Evolutionary conservation across 2,329 filamentous ascomycete genomes (phyloP), one percentile per base, ranked within the genome.

Genomic region (Neofusicoccum umdonicola): DNA sequence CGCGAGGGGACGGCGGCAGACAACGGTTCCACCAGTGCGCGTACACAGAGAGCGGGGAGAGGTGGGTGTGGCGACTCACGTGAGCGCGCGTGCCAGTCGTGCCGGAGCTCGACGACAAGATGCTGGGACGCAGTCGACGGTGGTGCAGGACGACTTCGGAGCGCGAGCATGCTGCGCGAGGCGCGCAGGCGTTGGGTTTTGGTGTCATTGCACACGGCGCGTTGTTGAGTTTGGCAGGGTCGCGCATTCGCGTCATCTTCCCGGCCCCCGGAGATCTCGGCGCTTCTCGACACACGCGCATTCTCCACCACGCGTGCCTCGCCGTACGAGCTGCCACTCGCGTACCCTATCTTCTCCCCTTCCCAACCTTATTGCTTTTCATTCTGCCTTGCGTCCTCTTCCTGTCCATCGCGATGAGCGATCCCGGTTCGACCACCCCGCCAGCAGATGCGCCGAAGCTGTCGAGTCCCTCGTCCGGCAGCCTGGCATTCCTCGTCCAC

Each of bases 401-500:
- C 27, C 27, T 31, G 60, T 60, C 34, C 37, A n/a, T 34, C 41
- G 64, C 64, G 15, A 67, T 67, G 66, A 65, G 47, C 54, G 64
- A 67, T 52, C 39, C 66, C 15, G 37, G 41, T 27, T 69, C 73
- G 35, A 72, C 73, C 48, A 58, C 54, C 66, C 70, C 39, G 57
- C 68, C 65, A 66, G 68, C 31, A 34, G 54, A 61, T 41, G 41
- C 64, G 27, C 6, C 50, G 15, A 63, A 69, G 68, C 69, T 71
- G 66, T 70, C 71, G 45, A 76, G 73, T 66, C 71, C 71, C 1
- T 56, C 66, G 51, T 68, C 69, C 39, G 68, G 70, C 63, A 78
- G 75, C 63, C 83, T 83, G 72, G 83, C 85, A 57, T 88, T 87
- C 70, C 78, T 87, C n/a, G 83, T 87, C 47, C 84, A 87, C 72